Conservation (phyloP, 2,329 filamentous ascomycete species). For the Myriosclerotinia duriaeana region DNA sequence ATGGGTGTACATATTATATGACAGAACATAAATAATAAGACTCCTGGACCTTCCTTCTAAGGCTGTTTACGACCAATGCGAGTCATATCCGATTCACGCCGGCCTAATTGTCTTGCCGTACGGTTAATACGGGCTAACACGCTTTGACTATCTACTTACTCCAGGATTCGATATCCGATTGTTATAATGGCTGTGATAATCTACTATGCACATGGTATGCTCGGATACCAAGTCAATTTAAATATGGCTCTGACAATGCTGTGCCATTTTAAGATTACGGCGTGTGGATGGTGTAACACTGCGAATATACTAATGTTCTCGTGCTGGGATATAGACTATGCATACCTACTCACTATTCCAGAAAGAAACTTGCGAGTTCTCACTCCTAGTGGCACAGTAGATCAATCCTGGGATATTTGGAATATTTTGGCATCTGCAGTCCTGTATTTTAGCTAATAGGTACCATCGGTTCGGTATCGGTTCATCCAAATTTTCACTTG, state of each 20-base stretch:
- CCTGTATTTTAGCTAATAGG: not conserved
- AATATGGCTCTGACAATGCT: not conserved
- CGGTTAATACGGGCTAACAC: not conserved
- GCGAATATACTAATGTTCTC: too few relatives aligned
- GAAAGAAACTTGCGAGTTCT: not conserved
- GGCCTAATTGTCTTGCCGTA: not conserved
- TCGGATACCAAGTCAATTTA: not conserved
- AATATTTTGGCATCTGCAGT: not conserved
- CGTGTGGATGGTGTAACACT: not conserved
- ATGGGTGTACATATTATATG: not conserved
- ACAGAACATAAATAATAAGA: not conserved
- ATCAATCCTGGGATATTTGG: not conserved
- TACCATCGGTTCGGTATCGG: not conserved
- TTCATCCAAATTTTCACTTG: not conserved
- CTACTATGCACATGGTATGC: not conserved
- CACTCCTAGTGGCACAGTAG: not conserved
- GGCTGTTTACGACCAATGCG: slow-evolving; percentile 6
- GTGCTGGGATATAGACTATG: not conserved
- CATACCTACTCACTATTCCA: not conserved
- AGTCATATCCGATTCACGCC: slow-evolving; percentile 12
- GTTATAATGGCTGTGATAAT: not conserved
- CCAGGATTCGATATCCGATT: not conserved
- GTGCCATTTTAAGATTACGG: not conserved
- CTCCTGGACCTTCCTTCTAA: slow-evolving; percentile 18
- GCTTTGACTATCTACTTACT: not conserved